Conservation (phyloP, 148 eudicot genomes). For the Camellia granthamiana region DNA sequence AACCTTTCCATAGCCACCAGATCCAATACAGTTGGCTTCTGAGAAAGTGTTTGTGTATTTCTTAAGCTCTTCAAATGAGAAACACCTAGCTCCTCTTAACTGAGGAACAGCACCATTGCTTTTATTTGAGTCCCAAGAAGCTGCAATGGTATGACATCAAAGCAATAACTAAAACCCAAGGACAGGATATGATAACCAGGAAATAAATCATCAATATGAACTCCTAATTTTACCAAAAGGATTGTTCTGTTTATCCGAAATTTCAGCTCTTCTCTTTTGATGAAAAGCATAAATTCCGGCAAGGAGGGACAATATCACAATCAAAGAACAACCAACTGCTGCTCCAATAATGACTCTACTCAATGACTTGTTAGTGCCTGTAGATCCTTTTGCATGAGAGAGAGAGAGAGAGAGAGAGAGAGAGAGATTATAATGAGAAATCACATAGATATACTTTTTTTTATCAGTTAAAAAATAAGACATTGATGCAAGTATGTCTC, state of each 20-base stretch:
- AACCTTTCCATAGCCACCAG: conserved; percentile 93
- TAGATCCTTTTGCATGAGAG: conserved; percentile 12
- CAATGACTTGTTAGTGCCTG: conserved; percentile 30
- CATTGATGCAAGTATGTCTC: too few species aligned
- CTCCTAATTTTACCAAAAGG: conserved; percentile 50
- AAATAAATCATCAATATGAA: not conserved
- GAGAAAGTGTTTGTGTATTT: conserved; percentile 63
- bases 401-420: conserved; percentile 3
- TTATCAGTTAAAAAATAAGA: too few species aligned
- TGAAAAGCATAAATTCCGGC: conserved; percentile 53
- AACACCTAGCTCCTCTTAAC: conserved; percentile 66
- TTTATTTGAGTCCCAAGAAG: conserved; percentile 59
- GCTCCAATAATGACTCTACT: conserved; percentile 44
- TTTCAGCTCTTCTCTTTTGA: conserved; percentile 59
- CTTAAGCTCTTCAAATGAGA: conserved; percentile 73
- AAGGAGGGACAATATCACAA: conserved; percentile 39
- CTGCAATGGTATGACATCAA: conserved; percentile 35
- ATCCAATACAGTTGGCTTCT: conserved; percentile 55
- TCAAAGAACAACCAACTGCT: conserved; percentile 39
- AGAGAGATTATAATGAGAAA: not conserved
- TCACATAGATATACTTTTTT: not conserved
- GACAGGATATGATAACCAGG: not conserved
- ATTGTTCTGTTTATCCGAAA: conserved; percentile 44
- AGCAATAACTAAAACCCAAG: not conserved
- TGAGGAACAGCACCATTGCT: conserved; percentile 65